Conservation (phyloP, 2,329 filamentous ascomycete genomes). For the Colletotrichum agaves region DNA sequence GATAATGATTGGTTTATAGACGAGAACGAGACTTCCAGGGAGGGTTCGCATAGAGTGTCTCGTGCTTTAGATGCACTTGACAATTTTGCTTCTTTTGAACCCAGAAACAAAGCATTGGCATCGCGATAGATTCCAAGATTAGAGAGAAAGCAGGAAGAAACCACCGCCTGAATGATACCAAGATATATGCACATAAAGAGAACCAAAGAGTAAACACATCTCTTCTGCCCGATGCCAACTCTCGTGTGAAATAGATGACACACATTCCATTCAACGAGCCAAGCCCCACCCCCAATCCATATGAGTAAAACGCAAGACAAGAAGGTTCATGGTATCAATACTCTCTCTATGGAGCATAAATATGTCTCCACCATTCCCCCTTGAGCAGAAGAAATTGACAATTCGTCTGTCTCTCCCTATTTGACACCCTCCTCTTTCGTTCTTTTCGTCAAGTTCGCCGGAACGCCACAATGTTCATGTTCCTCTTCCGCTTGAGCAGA, state of each 20-base stretch:
- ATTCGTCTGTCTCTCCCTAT: background rate
- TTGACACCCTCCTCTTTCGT: background rate
- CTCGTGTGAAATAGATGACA: background rate
- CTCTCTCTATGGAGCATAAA: background rate
- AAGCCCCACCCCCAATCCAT: background rate
- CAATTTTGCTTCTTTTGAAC: background rate
- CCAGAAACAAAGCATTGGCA: slow-evolving; percentile 20
- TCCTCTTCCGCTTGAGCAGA: background rate
- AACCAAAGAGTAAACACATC: background rate
- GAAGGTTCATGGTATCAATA: slow-evolving; percentile 14
- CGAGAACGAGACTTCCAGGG: background rate
- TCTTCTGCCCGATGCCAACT: background rate
- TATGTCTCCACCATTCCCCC: background rate
- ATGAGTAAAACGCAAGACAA: background rate
- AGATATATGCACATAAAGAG: background rate
- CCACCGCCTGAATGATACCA: slow-evolving; percentile 6
- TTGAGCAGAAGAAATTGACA: background rate
- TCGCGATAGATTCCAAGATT: slow-evolving; percentile 23
- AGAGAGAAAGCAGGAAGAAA: slow-evolving; percentile 7
- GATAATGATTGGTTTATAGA: background rate
- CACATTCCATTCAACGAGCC: background rate
- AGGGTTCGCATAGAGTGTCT: background rate
- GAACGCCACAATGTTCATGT: background rate
- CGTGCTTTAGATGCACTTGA: too few species aligned
- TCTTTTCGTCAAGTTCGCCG: background rate